phyloP scores from a whole-genome alignment of 345 rosid species.

The Melaleuca quinquenervia region DNA sequence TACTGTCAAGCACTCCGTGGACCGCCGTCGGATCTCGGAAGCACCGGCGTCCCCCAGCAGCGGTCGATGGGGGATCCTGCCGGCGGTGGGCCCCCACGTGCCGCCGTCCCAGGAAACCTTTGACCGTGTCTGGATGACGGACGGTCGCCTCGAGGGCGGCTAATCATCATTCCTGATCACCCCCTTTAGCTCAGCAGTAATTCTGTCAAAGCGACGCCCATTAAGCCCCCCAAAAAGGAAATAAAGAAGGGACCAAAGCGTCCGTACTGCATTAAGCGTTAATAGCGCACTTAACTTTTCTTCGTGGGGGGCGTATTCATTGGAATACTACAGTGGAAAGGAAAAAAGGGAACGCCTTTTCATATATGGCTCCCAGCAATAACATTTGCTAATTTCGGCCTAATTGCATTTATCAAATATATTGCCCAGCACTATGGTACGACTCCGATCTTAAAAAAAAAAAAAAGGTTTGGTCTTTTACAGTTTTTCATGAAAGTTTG shows the following conservation, averaged over 20 bases:
- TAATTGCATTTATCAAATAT: background rate
- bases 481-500: too few species aligned
- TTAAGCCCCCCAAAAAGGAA: background rate
- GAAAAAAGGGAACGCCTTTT: background rate
- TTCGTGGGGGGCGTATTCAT: background rate
- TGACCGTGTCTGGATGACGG: background rate
- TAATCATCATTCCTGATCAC: slow-evolving; percentile 11
- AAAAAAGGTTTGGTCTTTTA: too few species aligned
- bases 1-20: background rate
- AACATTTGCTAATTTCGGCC: background rate
- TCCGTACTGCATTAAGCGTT: background rate
- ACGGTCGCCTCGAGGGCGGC: background rate
- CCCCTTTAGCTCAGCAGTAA: background rate
- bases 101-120: slow-evolving; percentile 2
- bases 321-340: background rate
- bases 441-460: too few species aligned
- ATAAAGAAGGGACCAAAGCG: background rate
- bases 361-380: background rate
- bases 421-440: background rate
- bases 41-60: background rate
- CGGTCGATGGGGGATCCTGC: background rate
- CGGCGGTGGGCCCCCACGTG: slow-evolving; percentile 10
- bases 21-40: background rate
- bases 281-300: background rate
- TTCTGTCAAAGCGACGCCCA: background rate